phyloP scores from a whole-genome alignment of 768 basidiomycete genomes.

The Leccinum longicurvipes region DNA sequence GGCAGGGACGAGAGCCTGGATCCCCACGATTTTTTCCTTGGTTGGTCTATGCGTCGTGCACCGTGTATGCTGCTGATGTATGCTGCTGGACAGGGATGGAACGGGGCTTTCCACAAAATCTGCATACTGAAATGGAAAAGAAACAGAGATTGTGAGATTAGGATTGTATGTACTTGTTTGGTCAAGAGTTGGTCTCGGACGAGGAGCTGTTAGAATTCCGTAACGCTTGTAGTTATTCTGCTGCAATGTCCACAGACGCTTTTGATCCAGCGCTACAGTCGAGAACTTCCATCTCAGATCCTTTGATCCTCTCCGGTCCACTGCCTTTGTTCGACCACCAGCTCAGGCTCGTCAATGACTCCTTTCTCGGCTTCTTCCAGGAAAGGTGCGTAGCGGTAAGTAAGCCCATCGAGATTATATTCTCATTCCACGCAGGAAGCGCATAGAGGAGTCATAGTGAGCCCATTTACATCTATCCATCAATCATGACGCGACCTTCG shows the following conservation, averaged over 20 bases:
- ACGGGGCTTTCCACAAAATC: constrained; percentile 45
- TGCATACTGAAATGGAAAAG: constrained; percentile 69
- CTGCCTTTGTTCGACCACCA: constrained; percentile 70
- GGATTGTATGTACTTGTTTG: constrained; percentile 27
- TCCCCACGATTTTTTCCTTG: constrained; percentile 74
- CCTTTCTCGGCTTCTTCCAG: constrained; percentile 80
- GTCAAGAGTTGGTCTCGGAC: constrained; percentile 1
- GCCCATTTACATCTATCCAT: constrained; percentile 19
- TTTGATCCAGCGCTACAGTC: constrained; percentile 20
- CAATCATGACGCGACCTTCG: constrained; percentile 5
- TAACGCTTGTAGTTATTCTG: not conserved
- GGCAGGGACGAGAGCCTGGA: constrained; percentile 86
- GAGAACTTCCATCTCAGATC: constrained; percentile 29
- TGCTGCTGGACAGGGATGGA: constrained; percentile 48
- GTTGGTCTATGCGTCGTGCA: constrained; percentile 38
- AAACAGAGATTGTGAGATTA: constrained; percentile 42
- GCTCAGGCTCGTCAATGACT: constrained; percentile 62
- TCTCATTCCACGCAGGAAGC: constrained; percentile 47
- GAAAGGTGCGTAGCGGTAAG: constrained; percentile 64
- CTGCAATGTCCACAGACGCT: constrained; percentile 20
- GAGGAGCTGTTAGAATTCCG: not conserved
- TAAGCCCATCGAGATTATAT: constrained; percentile 17
- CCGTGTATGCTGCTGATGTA: constrained; percentile 2
- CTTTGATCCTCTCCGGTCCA: constrained; percentile 43
- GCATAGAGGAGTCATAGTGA: constrained; percentile 85